Base-by-base conservation (phyloP, 148 eudicot species). In the Gaultheria prostrata region DNA sequence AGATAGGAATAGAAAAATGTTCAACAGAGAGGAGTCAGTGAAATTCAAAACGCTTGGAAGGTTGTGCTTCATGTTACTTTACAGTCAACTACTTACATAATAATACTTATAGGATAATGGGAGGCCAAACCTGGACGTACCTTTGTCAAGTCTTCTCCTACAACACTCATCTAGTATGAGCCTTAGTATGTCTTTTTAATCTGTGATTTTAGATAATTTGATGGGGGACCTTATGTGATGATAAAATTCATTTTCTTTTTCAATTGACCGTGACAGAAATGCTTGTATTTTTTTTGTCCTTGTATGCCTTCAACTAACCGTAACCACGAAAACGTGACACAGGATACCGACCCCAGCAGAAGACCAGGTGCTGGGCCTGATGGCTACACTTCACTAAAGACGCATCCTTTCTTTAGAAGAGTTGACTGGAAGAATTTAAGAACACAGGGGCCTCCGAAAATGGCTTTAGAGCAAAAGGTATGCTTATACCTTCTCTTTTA, bases 291-390 rank as follows among this genome's bases (percentile, higher is more conserved):
- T 32, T 75, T 39, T 50, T 72, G 9, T 75, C 11, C 32, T 53
- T 15, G 15, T 50, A 5, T 57, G 49, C 78, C 59, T 56, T 72
- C 78, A 48, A 71, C 77, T 72, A 46, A 43, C 18, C 30, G 26
- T 63, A 30, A 39, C 4, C 14, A 2, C 80, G 57, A 49, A 57
- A 81, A 63, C 54, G 21, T 85, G 80, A 76, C 85, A 74, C 91
- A 97, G 99, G 93, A 95, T 85, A 89, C 85, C 49, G 98, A 97
- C 83, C 98, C 99, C 32, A 88, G 93, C 89, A 91, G 89, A 88
- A 89, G 99, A 86, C 99, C 98, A 53, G 99, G 99, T 78, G 98
- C 97, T 87, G 98, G 99, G 82, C 98, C 87, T 49, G 93, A 91
- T 76, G 98, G 99, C 70, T 97, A 97, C 88, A 87, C 86, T 77